Conservation (phyloP, 2,329 filamentous ascomycete genomes). For the Elsinoe arachidis region DNA sequence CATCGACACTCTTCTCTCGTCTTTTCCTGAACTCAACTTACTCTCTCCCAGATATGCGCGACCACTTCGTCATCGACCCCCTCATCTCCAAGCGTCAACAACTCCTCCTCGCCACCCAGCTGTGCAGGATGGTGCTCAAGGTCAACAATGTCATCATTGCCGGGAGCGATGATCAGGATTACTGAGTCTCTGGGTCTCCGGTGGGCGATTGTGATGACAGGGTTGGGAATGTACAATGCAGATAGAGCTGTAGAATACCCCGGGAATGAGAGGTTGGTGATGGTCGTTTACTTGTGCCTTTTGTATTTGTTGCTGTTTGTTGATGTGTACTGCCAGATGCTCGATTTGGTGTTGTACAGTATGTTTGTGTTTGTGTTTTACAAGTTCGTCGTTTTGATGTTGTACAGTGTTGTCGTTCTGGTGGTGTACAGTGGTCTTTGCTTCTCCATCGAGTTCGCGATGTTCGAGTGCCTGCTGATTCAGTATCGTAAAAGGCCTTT, state of each 20-base stretch:
- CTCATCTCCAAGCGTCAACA: conserved; percentile 98
- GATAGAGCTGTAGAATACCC: conserved; percentile 8
- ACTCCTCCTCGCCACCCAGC: conserved; percentile 87
- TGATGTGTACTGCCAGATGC: too few relatives aligned
- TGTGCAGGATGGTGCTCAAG: conserved; percentile 97
- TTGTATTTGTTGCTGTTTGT: too few relatives aligned
- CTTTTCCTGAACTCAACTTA: not conserved
- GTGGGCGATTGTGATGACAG: not conserved
- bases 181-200: conserved; percentile 36
- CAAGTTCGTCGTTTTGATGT: too few relatives aligned
- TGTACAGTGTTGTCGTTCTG: too few relatives aligned
- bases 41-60: conserved; percentile 69
- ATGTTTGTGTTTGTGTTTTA: too few relatives aligned
- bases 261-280: not conserved
- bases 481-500: too few relatives aligned
- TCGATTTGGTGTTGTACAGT: too few relatives aligned
- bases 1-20: too few relatives aligned
- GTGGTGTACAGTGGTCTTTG: too few relatives aligned
- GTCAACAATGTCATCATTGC: conserved; percentile 92
- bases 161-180: conserved; percentile 79
- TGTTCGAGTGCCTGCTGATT: too few relatives aligned
- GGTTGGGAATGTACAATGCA: not conserved
- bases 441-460: too few relatives aligned
- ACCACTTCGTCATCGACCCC: conserved; percentile 96
- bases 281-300: too few relatives aligned